These are phyloP conservation scores for Cyberlindnera maclurae DNA, from an alignment of 805 yeast species.

Conservation along the genomic window DNA sequence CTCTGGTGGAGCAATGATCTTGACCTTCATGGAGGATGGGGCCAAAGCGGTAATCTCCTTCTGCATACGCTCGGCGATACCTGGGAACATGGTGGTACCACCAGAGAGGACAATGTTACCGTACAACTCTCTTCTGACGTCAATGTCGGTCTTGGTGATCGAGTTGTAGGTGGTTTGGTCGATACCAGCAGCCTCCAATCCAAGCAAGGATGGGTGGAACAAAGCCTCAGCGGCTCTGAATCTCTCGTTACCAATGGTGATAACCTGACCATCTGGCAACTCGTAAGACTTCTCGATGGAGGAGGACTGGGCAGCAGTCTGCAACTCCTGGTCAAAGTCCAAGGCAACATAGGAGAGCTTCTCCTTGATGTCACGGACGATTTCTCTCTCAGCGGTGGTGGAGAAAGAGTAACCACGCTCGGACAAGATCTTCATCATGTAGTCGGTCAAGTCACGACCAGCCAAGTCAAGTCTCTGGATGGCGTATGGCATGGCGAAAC, in stretches of 20 bases:
- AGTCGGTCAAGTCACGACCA: conserved; percentile 98
- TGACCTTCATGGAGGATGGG: conserved; percentile 99
- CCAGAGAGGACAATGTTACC: conserved; percentile 99
- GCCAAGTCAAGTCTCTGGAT: conserved; percentile 98
- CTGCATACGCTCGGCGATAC: conserved; percentile 99
- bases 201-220: conserved; percentile 93
- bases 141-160: conserved; percentile 98
- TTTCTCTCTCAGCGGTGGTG: conserved; percentile 98
- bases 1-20: conserved; percentile 99
- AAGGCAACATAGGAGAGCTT: conserved; percentile 98
- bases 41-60: conserved; percentile 99
- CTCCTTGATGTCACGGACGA: conserved; percentile 85
- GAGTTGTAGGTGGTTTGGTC: conserved; percentile 77
- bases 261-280: conserved; percentile 99
- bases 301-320: conserved; percentile 97
- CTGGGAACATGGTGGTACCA: conserved; percentile 99
- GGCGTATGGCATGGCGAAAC: conserved; percentile 99
- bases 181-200: conserved; percentile 96
- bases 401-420: conserved; percentile 99
- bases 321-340: conserved; percentile 99
- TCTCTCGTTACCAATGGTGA: conserved; percentile 99
- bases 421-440: conserved; percentile 95
- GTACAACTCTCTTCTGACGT: conserved; percentile 97
- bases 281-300: conserved; percentile 98
- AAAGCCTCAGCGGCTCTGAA: conserved; percentile 99